Base-by-base conservation (phyloP, 1,284 basidiomycete genomes). In the Pholiota adiposa region DNA sequence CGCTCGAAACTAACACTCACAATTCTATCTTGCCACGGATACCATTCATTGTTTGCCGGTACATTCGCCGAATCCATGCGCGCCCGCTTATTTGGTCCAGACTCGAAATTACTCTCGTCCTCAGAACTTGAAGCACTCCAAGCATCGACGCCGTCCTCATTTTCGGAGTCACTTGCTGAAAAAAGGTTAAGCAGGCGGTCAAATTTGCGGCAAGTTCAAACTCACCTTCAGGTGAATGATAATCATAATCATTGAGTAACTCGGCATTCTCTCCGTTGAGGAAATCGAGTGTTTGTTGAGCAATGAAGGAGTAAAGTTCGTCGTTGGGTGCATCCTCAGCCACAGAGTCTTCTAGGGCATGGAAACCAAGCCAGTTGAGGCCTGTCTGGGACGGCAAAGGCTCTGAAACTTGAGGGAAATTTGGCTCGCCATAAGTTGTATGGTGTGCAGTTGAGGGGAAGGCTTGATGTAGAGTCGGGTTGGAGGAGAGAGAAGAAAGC, bases 381-480 rank as follows among this genome's bases (percentile, higher is more conserved):
- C 18, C 16, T 21, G 40, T 16, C 8, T 7, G 40, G 8, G 40
- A 41, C 4, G 40, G 2, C 1, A 3, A 18, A n/a, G n/a, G n/a
- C n/a, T n/a, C n/a, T 55, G 54, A 2, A 62, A 4, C 29, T 31
- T 64, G 0, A 75, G 61, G 2, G 65, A 33, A 0, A 56, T 51
- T 31, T 69, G 40, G 18, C n/a, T 41, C 18, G 18, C 18, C n/a
- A 41, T 41, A 41, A n/a, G n/a, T n/a, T n/a, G n/a, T n/a, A n/a
- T n/a, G n/a, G n/a, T n/a, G n/a, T n/a, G n/a, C n/a, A n/a, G n/a
- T n/a, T n/a, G n/a, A n/a, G n/a, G n/a, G n/a, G n/a, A n/a, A n/a
- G n/a, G n/a, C n/a, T n/a, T n/a, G n/a, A n/a, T n/a, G n/a, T n/a
- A n/a, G n/a, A n/a, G n/a, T n/a, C n/a, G n/a, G n/a, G n/a, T n/a